Conservation (phyloP, 2,329 filamentous ascomycete genomes). For the Fusarium azukiicola region DNA sequence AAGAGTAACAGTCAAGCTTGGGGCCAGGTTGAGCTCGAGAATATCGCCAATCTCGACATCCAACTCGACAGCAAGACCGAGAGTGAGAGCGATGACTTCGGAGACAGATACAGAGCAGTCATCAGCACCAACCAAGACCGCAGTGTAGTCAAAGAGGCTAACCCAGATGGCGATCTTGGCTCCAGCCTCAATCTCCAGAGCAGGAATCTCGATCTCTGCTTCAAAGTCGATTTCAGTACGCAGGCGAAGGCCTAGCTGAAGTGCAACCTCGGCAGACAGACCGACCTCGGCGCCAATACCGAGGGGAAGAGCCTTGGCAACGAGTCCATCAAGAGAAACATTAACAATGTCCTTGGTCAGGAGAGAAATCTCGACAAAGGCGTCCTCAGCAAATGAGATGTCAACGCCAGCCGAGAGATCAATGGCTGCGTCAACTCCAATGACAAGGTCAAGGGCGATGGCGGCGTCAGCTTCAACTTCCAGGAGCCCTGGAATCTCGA, state of each 20-base stretch:
- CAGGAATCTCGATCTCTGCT: constrained; percentile 56
- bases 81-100: constrained; percentile 49
- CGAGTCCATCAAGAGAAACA: constrained; percentile 64
- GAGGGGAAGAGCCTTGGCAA: constrained; percentile 53
- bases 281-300: constrained; percentile 52
- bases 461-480: constrained; percentile 66
- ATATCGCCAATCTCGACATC: constrained; percentile 55
- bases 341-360: constrained; percentile 64
- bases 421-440: constrained; percentile 70
- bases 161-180: constrained; percentile 71
- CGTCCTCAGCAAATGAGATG: constrained; percentile 71
- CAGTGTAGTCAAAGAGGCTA: constrained; percentile 76
- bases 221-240: constrained; percentile 69
- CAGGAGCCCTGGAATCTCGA: constrained; percentile 66
- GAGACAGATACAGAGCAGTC: constrained; percentile 59
- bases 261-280: constrained; percentile 67
- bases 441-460: constrained; percentile 74
- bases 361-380: constrained; percentile 65
- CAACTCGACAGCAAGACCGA: constrained; percentile 51
- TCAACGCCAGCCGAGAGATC: constrained; percentile 71
- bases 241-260: constrained; percentile 73
- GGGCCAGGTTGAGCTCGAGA: constrained; percentile 63
- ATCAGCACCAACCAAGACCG: constrained; percentile 62
- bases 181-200: constrained; percentile 61
- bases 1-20: constrained; percentile 65